Evolutionary conservation across 441 rosid genomes (phyloP), one percentile per base, ranked within the genome.

Genomic region (Euphorbia schlechtendalii): DNA sequence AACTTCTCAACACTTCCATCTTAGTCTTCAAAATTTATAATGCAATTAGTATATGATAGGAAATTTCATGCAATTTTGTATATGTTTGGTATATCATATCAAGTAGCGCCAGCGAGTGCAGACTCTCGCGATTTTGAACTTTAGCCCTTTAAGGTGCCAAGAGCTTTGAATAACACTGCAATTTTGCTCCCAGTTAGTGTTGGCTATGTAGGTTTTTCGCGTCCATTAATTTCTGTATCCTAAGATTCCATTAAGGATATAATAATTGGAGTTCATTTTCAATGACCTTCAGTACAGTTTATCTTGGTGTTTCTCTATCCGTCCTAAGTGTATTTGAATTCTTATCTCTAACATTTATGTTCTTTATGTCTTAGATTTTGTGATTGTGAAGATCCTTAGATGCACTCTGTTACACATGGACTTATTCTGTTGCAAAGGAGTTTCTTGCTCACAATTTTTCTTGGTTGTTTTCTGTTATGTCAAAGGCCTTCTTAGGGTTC

Each of bases 401-500:
- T 32, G 55, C 6, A 24, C 20, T 11, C 25, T 25, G n/a, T 41
- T 65, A 51, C 56, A 56, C 14, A 36, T 25, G 38, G 63, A 32
- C 27, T 55, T 56, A 22, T 9, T 70, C 27, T 64, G 69, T 56
- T 38, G 61, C n/a, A 56, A 41, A 56, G 43, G 59, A 51, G 24
- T 68, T 18, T 36, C 15, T 54, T 1, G 45, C 54, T 63, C 66
- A 53, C 41, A 65, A 66, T 60, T 60, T 75, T 63, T 60, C 49
- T 24, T 68, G 67, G 13, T 5, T 64, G 17, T 69, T 73, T 38
- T 80, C 56, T 74, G 60, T 70, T 56, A 40, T 75, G 40, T 38
- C 66, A 46, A 77, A 88, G 99, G 93, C 79, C 57, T 90, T 93
- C 81, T 52, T 83, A 54, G 91, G 85, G 46, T 90, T 88, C 73